These are phyloP conservation scores for Takashimella tepidaria DNA, from an alignment of 1,284 basidiomycete genomes.

Conservation along the genomic window DNA sequence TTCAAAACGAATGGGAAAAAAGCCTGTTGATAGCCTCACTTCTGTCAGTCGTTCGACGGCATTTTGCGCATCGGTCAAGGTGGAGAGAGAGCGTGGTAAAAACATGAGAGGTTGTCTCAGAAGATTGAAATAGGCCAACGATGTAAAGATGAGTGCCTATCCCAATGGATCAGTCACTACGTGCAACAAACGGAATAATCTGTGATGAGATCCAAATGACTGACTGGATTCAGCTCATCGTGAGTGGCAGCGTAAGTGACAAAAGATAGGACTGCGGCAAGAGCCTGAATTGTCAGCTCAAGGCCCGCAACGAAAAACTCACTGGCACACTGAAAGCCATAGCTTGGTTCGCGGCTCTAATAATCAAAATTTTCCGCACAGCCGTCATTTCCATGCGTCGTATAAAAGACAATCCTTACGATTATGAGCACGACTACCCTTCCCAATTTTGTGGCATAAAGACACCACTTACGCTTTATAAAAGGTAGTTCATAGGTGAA, in stretches of 20 bases:
- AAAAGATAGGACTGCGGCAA: slow-evolving; percentile 70
- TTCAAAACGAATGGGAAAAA: no score
- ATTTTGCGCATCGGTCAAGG: slow-evolving; percentile 61
- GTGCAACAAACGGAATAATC: no score
- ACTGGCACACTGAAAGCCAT: slow-evolving; percentile 47
- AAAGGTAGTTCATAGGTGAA: slow-evolving; percentile 67
- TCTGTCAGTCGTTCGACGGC: slow-evolving; percentile 55
- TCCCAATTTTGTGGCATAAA: not conserved
- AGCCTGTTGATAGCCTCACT: no score
- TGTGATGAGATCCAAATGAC: slow-evolving; percentile 37
- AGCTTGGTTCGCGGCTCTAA: slow-evolving; percentile 56
- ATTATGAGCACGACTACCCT: slow-evolving; percentile 1
- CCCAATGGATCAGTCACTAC: no score
- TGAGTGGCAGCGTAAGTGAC: slow-evolving; percentile 62
- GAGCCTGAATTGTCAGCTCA: slow-evolving; percentile 52
- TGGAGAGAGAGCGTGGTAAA: slow-evolving; percentile 60
- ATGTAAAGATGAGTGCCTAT: slow-evolving; percentile 60
- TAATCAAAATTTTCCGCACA: slow-evolving; percentile 57
- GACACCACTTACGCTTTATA: slow-evolving; percentile 52
- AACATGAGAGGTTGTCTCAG: slow-evolving; percentile 66
- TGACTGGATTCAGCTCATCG: slow-evolving; percentile 53
- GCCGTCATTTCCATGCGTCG: slow-evolving; percentile 57
- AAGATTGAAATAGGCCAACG: slow-evolving; percentile 63
- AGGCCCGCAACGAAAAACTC: no score
- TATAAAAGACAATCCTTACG: slow-evolving; percentile 54